Evolutionary conservation across 169 alveolate genomes (phyloP), one percentile per base, ranked within the genome.

Genomic region (Perkinsus marinus): DNA sequence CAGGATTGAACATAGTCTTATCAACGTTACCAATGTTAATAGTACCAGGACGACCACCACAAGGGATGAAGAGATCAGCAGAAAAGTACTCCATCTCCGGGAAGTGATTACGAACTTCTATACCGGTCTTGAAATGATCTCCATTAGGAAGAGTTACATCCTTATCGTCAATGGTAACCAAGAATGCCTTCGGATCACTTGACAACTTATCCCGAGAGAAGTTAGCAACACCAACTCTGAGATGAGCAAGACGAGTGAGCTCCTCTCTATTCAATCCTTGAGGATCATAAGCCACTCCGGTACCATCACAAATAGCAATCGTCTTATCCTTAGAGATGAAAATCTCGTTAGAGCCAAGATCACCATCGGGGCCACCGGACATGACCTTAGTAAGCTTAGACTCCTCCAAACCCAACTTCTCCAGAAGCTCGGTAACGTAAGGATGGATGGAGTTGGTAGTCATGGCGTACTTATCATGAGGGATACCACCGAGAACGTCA

Each of bases 351-450:
- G 96, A 93, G 37, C 98, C 98, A 89, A 96, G 91, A 91, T 96
- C 98, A 0, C 98, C 98, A 93, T 96, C 98, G 0, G 98, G 98
- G 19, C 98, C 98, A 0, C 98, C 98, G 0, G 96, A 95, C 68
- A 95, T 93, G 68, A 96, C 94, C 69, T 97, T 93, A n/a, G 97
- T 95, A 91, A 96, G 96, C 34, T 92, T 90, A 90, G 93, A 95
- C 91, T 96, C 97, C 68, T 94, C 91, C 57, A 95, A 30, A 57
- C 93, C 93, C 92, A 89, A 92, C 93, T 95, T 95, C 68, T 94
- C 93, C 90, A 95, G 92, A 26, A 96, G 68, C 46, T 41, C 46
- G 46, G 10, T 3, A 41, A 68, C 89, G 90, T 90, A 91, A 37
- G 39, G 41, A 37, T 93, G 92, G 26, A 93, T 93, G 57, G 93